Base-by-base conservation (phyloP, 495 filamentous ascomycete genomes). In the Podospora appendiculata region DNA sequence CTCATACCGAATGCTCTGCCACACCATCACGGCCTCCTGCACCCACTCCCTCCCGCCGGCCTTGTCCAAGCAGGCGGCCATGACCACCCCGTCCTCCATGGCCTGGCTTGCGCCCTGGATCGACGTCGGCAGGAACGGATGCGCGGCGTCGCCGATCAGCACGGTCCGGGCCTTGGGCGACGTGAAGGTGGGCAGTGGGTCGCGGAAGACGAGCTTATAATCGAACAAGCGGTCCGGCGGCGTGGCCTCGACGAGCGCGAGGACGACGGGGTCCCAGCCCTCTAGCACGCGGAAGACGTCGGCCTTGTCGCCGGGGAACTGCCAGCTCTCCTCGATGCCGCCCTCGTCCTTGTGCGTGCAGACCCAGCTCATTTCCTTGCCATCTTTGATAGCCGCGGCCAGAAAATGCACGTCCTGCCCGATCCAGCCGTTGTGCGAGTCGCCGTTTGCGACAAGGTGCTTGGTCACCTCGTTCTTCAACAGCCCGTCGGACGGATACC, bases 31-130 rank as follows among this genome's bases (percentile, higher is more conserved):
- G 8, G 79, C 70, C 3, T 61, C 58, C 0, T 69, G 60, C 13
- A 85, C 66, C 25, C 79, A 70, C 32, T 63, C 57, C 48, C 69
- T 71, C 8, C 60, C 64, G 5, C 52, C 48, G 11, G 68, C 64
- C 46, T 71, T 58, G 45, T 73, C 65, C 47, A 87, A 63, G 50
- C 77, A 81, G 12, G 78, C 73, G 1, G 81, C 79, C 6, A 86
- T 57, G 0, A 77, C 78, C 11, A 76, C 73, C 4, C 77, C 84
- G 58, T 87, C 84, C 60, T 87, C 84, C 55, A 88, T 77, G 0
- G 84, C 80, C 61, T 84, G 81, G 36, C 76, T 81, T 4, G 79
- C 84, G 4, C 84, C 83, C 53, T 85, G 79, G 19, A 74, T 75
- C 4, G 73, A 79, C 1, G 81, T 82, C 0, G 84, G 84, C 1